Base-by-base conservation (phyloP, 2,329 filamentous ascomycete genomes). In the Paramyrothecium sp. region DNA sequence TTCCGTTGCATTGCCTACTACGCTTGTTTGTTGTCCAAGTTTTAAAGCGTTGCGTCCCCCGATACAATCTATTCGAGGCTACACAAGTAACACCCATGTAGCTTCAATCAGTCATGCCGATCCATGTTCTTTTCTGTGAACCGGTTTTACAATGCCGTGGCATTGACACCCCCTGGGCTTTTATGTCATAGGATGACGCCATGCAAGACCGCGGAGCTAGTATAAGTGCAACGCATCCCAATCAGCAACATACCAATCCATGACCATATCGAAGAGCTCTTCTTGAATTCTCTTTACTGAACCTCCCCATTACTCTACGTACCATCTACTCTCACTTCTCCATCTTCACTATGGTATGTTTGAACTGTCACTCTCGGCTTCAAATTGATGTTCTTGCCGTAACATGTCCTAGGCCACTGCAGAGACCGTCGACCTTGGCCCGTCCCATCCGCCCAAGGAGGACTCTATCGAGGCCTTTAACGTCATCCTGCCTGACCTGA, bases 361-460 rank as follows among this genome's bases (percentile, higher is more conserved):
- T n/a, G n/a, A n/a, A n/a, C n/a, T n/a, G n/a, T n/a, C n/a, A n/a
- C n/a, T n/a, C n/a, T n/a, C n/a, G n/a, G n/a, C n/a, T n/a, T n/a
- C n/a, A n/a, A 38, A 8, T 38, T 8, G 33, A 38, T 38, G 33
- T 16, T 38, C 16, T 8, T 8, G 10, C 16, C 10, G 16, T 16
- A 8, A 16, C 33, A 38, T 38, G 56, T 7, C 22, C 2, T 58
- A 81, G 80, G 80, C 80, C 49, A 81, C 78, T 56, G 74, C 75
- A 52, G 80, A 83, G n/a, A 85, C 81, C 10, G 79, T 81, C 53
- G 70, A 81, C 21, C 71, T 85, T 41, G 76, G 79, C 53, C 67
- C 73, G 34, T 67, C 76, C 50, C 82, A 85, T 59, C 67, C 71
- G 47, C 78, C 79, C 54, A n/a, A 81, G 65, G 75, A 79, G 57